phyloP scores from a whole-genome alignment of 2,329 filamentous ascomycete genomes.

The Botryotinia globosa region DNA sequence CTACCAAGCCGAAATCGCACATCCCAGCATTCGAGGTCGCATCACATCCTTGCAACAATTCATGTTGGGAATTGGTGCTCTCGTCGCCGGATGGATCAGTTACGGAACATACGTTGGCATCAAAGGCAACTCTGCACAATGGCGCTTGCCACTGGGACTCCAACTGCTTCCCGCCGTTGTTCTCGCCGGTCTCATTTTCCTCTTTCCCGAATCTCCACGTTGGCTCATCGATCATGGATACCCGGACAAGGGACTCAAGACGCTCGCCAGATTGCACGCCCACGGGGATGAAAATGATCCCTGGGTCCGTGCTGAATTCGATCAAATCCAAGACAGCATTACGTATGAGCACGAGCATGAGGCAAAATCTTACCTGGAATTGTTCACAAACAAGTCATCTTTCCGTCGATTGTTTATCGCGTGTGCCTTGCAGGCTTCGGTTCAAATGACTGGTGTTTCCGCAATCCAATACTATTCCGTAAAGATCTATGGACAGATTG shows the following conservation, averaged over 20 bases:
- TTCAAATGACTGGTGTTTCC: constrained; percentile 65
- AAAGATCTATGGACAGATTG: constrained; percentile 57
- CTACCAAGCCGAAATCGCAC: constrained; percentile 70
- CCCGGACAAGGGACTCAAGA: constrained; percentile 54
- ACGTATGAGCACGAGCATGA: constrained; percentile 55
- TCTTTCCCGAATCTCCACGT: constrained; percentile 63
- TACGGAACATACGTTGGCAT: constrained; percentile 52
- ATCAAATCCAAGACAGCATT: constrained; percentile 62
- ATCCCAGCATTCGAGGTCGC: constrained; percentile 70
- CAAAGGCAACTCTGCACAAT: constrained; percentile 37
- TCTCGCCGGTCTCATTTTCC: constrained; percentile 51
- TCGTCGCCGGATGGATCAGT: constrained; percentile 70
- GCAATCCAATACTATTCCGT: constrained; percentile 64
- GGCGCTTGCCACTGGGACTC: constrained; percentile 45
- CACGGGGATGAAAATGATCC: constrained; percentile 56
- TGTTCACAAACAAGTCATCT: constrained; percentile 58
- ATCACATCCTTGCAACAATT: constrained; percentile 78
- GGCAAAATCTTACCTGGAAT: constrained; percentile 60
- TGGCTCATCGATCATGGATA: constrained; percentile 63
- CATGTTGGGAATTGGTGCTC: constrained; percentile 74
- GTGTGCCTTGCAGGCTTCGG: constrained; percentile 58
- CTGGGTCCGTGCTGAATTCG: constrained; percentile 62
- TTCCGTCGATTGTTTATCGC: constrained; percentile 63
- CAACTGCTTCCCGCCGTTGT: constrained; percentile 59
- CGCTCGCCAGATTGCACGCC: constrained; percentile 58